Conservation (phyloP, 305 asterid species). For the Rubia occidens region DNA sequence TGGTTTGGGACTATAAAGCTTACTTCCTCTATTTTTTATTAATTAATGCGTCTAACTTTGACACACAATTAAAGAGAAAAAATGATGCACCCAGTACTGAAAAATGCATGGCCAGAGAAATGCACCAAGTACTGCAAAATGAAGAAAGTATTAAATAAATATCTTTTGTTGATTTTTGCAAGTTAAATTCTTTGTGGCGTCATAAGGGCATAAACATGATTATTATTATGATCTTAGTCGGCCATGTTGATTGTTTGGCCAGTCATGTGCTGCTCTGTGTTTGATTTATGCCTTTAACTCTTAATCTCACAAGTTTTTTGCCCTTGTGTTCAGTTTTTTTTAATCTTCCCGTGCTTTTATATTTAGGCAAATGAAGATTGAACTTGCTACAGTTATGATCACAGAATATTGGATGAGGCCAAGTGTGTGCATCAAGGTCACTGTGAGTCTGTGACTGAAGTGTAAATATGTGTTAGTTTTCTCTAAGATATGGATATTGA, state of each 20-base stretch:
- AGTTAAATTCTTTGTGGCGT: too few relatives aligned
- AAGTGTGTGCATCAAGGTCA: constrained; percentile 87
- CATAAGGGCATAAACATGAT: too few relatives aligned
- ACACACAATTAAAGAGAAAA: neutral
- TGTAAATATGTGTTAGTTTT: too few relatives aligned
- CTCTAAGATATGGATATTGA: too few relatives aligned
- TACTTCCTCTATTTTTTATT: neutral
- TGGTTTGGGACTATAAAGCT: neutral
- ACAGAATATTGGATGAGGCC: constrained; percentile 71
- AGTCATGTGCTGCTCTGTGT: neutral
- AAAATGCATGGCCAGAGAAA: neutral
- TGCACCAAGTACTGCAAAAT: neutral
- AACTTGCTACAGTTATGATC: constrained; percentile 83
- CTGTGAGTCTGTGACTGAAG: too few relatives aligned
- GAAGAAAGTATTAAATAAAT: too few relatives aligned
- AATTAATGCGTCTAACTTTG: neutral
- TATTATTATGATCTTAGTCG: neutral
- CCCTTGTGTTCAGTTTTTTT: too few relatives aligned
- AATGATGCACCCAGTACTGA: too few relatives aligned
- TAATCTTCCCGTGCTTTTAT: too few relatives aligned
- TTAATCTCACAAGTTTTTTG: too few relatives aligned
- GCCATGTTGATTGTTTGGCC: neutral
- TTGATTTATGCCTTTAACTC: neutral
- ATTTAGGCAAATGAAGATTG: constrained; percentile 29
- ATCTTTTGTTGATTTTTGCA: too few relatives aligned